These are phyloP conservation scores for Cytospora schulzeri DNA, from an alignment of 2,329 filamentous ascomycete species.

Conservation along the genomic window DNA sequence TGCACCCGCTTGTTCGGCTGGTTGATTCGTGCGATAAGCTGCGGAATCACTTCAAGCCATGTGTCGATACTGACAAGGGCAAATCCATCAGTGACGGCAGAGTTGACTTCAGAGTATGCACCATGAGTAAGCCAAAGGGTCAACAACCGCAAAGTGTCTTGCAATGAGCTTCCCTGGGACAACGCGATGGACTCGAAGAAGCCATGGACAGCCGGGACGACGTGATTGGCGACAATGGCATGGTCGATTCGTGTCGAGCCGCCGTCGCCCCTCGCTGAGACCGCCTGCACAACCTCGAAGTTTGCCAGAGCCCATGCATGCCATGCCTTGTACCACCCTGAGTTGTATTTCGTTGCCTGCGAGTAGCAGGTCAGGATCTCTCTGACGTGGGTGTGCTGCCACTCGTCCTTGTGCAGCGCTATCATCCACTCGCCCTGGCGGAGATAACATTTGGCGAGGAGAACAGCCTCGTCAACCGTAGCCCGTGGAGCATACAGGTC, in stretches of 20 bases:
- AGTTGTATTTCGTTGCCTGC: constrained; percentile 90
- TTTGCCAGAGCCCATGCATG: constrained; percentile 98
- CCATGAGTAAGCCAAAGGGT: constrained; percentile 97
- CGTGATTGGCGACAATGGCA: constrained; percentile 77
- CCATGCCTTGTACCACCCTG: constrained; percentile 98
- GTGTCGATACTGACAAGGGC: constrained; percentile 92
- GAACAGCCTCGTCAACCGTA: constrained; percentile 62
- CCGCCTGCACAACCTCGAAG: constrained; percentile 92
- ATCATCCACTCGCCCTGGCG: constrained; percentile 97
- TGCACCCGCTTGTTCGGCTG: constrained; percentile 89
- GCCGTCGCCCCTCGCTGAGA: constrained; percentile 67
- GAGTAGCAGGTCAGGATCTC: constrained; percentile 91
- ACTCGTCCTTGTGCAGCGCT: constrained; percentile 80
- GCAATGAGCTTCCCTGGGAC: constrained; percentile 87
- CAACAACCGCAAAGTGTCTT: constrained; percentile 89
- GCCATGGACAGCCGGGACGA: constrained; percentile 90
- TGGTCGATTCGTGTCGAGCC: constrained; percentile 54
- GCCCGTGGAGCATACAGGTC: constrained; percentile 50
- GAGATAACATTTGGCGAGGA: constrained; percentile 93
- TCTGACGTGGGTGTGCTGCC: constrained; percentile 82
- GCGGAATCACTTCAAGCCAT: constrained; percentile 97
- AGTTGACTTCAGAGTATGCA: constrained; percentile 82
- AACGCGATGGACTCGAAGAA: constrained; percentile 98
- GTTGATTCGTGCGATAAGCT: constrained; percentile 96
- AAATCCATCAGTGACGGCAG: constrained; percentile 87